Percentiles rank a stretch among this genome's conserved stretches.
Conservation (phyloP, 768 basidiomycete genomes). For the Ramaria rubella region DNA sequence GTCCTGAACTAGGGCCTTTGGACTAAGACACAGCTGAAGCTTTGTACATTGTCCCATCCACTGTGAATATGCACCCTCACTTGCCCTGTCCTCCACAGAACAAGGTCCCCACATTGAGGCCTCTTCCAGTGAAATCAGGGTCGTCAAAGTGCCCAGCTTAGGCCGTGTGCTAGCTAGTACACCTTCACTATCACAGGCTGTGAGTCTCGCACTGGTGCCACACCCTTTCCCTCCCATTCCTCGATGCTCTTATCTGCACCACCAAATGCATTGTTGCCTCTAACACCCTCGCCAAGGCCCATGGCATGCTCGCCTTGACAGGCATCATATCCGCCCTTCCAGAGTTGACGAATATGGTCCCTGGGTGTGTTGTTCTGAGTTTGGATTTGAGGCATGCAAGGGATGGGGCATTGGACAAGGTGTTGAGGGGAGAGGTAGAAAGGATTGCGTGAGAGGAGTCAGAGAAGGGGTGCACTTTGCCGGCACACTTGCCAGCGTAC, state of each 20-base stretch:
- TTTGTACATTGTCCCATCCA: slow-evolving; percentile 89
- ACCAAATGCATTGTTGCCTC: slow-evolving; percentile 15
- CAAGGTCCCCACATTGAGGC: slow-evolving; percentile 15
- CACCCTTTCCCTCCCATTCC: slow-evolving; percentile 14
- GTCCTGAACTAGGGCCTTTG: no score
- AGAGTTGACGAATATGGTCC: slow-evolving; percentile 12
- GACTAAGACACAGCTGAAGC: no score
- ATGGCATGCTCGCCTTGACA: slow-evolving; percentile 10
- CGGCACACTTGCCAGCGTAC: no score
- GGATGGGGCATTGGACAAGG: background rate
- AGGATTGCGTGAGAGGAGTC: slow-evolving; percentile 5
- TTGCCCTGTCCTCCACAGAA: background rate
- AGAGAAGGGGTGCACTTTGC: slow-evolving; percentile 6
- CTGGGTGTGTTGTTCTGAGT: slow-evolving; percentile 14
- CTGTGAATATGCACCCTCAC: slow-evolving; percentile 51
- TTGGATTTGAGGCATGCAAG: slow-evolving; percentile 6
- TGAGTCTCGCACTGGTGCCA: slow-evolving; percentile 15
- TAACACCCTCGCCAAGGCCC: slow-evolving; percentile 10
- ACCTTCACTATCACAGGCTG: slow-evolving; percentile 12
- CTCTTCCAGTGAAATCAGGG: slow-evolving; percentile 7
- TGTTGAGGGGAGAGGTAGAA: background rate
- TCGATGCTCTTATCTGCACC: slow-evolving; percentile 16
- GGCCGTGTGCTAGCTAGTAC: slow-evolving; percentile 15
- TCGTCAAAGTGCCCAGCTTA: slow-evolving; percentile 10
- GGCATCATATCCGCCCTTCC: slow-evolving; percentile 14